These are phyloP conservation scores for Tritrichomonas musculus DNA, from an alignment of 208 protist genomes.

Conservation along the genomic window DNA sequence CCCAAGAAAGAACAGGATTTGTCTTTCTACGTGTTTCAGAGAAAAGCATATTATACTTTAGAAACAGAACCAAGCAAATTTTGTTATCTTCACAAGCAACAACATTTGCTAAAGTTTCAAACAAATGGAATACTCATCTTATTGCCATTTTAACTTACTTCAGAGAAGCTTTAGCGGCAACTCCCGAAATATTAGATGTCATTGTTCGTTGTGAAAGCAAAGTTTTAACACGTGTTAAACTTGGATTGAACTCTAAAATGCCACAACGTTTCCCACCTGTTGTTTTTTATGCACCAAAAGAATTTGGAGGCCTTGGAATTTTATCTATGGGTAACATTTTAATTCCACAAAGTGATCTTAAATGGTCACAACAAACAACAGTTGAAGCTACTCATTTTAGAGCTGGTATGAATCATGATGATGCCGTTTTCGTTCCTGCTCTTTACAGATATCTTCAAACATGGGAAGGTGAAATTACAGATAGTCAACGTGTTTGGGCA, in stretches of 20 bases:
- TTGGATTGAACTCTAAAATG: slow-evolving; percentile 99
- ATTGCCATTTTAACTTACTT: slow-evolving; percentile 99
- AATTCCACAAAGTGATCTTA: slow-evolving; percentile 95
- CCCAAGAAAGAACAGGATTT: slow-evolving; percentile 95
- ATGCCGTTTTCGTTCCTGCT: slow-evolving; percentile 96
- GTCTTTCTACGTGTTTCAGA: slow-evolving; percentile 94
- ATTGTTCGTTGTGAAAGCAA: slow-evolving; percentile 99
- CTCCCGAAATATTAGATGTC: slow-evolving; percentile 90
- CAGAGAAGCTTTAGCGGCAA: slow-evolving; percentile 92
- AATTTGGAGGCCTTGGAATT: slow-evolving; percentile 86
- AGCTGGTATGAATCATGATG: slow-evolving; percentile 92
- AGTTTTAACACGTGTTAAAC: slow-evolving; percentile 99
- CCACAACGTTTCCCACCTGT: slow-evolving; percentile 97
- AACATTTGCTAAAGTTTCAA: slow-evolving; percentile 99
- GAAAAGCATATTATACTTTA: slow-evolving; percentile 82
- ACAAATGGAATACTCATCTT: slow-evolving; percentile 99
- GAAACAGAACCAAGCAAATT: slow-evolving; percentile 94
- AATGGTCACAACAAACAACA: slow-evolving; percentile 93
- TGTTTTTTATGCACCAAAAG: slow-evolving; percentile 88
- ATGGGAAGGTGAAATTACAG: slow-evolving; percentile 98
- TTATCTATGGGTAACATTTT: slow-evolving; percentile 99
- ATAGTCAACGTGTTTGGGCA: slow-evolving; percentile 97
- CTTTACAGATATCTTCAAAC: slow-evolving; percentile 99
- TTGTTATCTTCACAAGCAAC: slow-evolving; percentile 98
- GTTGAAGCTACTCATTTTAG: slow-evolving; percentile 97